These are phyloP conservation scores for Prunus kanzakura DNA, from an alignment of 306 rosid species.

Conservation along the genomic window DNA sequence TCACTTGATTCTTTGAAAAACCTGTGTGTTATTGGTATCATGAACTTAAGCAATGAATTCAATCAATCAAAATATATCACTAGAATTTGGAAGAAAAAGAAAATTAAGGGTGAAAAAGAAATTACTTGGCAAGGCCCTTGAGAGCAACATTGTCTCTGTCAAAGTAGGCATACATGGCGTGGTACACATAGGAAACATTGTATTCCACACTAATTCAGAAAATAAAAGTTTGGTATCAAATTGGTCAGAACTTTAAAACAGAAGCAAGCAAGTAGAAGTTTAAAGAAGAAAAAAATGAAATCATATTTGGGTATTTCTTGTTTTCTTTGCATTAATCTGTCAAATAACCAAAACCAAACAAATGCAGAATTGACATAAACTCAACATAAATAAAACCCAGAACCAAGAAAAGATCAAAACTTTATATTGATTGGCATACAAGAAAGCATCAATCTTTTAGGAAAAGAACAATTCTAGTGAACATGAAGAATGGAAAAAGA, in stretches of 20 bases:
- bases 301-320: neutral
- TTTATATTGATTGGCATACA: too few species aligned
- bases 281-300: too few species aligned
- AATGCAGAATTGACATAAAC: neutral
- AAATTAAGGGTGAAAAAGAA: neutral
- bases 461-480: neutral
- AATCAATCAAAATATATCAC: neutral
- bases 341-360: neutral
- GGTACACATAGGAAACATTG: conserved; percentile 40
- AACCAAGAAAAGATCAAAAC: too few species aligned
- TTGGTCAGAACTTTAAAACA: neutral
- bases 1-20: conserved; percentile 39
- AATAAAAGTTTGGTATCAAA: neutral
- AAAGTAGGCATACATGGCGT: conserved; percentile 39
- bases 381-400: too few species aligned
- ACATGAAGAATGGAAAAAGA: neutral
- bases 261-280: neutral
- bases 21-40: conserved; percentile 2
- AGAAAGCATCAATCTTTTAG: neutral
- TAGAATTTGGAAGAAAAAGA: neutral
- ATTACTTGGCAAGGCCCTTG: conserved; percentile 45
- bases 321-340: neutral
- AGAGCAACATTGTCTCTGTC: conserved; percentile 48
- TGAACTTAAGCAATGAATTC: neutral
- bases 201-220: conserved; percentile 35